These are phyloP conservation scores for Diphasiastrum complanatum DNA, from an alignment of 83 land plant genomes.

Conservation along the genomic window DNA sequence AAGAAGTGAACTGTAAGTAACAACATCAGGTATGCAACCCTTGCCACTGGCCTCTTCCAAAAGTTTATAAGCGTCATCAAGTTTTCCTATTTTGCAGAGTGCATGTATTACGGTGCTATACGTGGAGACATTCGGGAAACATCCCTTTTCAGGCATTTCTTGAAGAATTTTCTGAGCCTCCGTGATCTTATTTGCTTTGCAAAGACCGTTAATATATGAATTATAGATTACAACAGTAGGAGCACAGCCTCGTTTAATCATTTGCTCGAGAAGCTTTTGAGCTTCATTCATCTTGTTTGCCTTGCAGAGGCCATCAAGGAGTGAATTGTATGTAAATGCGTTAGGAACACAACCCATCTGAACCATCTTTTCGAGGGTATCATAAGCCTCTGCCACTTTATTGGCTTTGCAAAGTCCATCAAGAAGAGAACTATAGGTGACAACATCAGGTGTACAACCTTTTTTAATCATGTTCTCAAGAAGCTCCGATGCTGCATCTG, in stretches of 20 bases:
- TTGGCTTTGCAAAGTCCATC: not conserved
- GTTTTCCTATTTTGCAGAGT: not conserved
- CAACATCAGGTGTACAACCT: not conserved
- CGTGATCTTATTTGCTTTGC: not conserved
- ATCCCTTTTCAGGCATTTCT: not conserved
- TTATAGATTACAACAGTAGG: not conserved
- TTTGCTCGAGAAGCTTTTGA: not conserved
- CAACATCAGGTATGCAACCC: not conserved
- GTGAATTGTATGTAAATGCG: not conserved
- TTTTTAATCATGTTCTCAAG: not conserved
- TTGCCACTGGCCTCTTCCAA: not conserved
- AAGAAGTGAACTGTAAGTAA: not conserved
- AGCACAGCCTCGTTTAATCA: not conserved
- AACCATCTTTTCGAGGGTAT: not conserved
- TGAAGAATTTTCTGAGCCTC: not conserved
- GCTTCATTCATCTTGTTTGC: not conserved
- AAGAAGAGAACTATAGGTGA: not conserved
- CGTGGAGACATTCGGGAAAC: not conserved
- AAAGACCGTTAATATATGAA: not conserved
- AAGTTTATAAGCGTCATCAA: not conserved
- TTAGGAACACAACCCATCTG: not conserved
- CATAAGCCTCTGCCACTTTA: not conserved
- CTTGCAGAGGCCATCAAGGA: slow-evolving; percentile 2
- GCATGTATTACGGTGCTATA: not conserved
- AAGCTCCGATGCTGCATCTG: not conserved